Evolutionary conservation across 1,284 basidiomycete genomes (phyloP).

Genomic region (Cutaneotrichosporon curvatum): DNA sequence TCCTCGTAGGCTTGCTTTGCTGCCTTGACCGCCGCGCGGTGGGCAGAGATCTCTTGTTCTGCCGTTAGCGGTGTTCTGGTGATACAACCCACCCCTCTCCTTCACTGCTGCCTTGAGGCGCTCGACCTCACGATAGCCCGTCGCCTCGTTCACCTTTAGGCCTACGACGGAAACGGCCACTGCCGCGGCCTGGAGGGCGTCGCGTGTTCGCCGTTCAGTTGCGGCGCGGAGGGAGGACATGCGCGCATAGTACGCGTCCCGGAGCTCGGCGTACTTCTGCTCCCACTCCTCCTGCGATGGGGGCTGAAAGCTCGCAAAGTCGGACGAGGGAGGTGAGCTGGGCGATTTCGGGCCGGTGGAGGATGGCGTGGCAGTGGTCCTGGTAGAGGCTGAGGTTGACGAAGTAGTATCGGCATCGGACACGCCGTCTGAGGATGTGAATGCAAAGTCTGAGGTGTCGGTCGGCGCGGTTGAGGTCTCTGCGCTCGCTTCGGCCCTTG

Average conservation of each 20-base stretch:
- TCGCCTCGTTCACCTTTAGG: slow-evolving; percentile 69
- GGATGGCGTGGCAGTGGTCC: too few species aligned
- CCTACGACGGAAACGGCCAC: slow-evolving; percentile 64
- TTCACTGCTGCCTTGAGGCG: slow-evolving; percentile 54
- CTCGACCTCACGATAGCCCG: slow-evolving; percentile 86
- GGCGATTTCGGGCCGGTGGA: too few species aligned
- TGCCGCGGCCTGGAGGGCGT: slow-evolving; percentile 22
- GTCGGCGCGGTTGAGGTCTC: too few species aligned
- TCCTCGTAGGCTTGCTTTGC: slow-evolving; percentile 68
- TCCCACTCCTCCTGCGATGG: slow-evolving; percentile 3
- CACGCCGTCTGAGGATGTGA: too few species aligned
- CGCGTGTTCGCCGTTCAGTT: not conserved
- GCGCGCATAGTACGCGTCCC: slow-evolving; percentile 6
- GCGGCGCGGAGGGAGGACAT: not conserved
- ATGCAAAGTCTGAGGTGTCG: too few species aligned
- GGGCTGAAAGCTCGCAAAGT: too few species aligned
- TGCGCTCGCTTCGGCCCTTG: too few species aligned
- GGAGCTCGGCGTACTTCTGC: not conserved
- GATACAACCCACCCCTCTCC: slow-evolving; percentile 8
- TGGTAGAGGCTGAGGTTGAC: too few species aligned
- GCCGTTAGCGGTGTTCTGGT: not conserved
- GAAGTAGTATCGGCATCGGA: too few species aligned
- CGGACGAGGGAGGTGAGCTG: too few species aligned
- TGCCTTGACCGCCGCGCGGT: slow-evolving; percentile 59
- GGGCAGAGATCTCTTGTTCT: slow-evolving; percentile 33